Conservation (phyloP, 1,139 yeast genomes). For the Saccharomyces hybrid region DNA sequence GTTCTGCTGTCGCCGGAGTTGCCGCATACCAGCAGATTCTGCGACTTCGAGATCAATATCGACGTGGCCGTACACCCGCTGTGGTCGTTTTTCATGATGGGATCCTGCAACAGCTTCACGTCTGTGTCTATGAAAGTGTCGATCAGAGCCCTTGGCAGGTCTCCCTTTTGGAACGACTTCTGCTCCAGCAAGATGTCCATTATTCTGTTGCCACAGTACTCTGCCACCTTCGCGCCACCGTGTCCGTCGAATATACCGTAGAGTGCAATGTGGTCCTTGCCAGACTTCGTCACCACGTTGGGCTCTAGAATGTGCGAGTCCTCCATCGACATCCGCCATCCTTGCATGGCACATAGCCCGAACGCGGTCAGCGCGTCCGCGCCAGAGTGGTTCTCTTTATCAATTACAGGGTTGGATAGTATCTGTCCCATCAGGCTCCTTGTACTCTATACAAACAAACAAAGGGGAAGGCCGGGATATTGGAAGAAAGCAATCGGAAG, state of each 20-base stretch:
- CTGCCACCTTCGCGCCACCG: slow-evolving; percentile 90
- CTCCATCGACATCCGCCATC: slow-evolving; percentile 98
- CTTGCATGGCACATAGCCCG: slow-evolving; percentile 95
- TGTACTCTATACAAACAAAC: background rate
- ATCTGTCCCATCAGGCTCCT: slow-evolving; percentile 57
- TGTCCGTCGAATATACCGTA: slow-evolving; percentile 97
- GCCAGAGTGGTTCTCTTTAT: slow-evolving; percentile 65
- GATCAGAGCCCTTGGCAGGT: slow-evolving; percentile 66
- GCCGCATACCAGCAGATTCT: slow-evolving; percentile 50
- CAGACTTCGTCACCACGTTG: slow-evolving; percentile 40
- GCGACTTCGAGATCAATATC: slow-evolving; percentile 46
- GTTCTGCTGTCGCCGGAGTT: slow-evolving; percentile 98
- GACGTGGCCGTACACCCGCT: slow-evolving; percentile 97
- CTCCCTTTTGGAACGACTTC: slow-evolving; percentile 46
- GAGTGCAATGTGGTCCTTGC: slow-evolving; percentile 55
- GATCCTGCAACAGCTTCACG: slow-evolving; percentile 65
- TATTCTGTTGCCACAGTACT: slow-evolving; percentile 74
- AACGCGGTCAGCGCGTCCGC: slow-evolving; percentile 61
- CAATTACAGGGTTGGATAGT: slow-evolving; percentile 62
- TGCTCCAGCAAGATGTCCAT: slow-evolving; percentile 64
- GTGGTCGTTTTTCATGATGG: slow-evolving; percentile 60
- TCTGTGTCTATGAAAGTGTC: slow-evolving; percentile 84
- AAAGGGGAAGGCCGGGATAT: background rate
- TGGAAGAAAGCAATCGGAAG: background rate
- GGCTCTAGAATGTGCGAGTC: slow-evolving; percentile 61